Percentiles rank a stretch among this genome's conserved stretches.
phyloP scores from a whole-genome alignment of 2,329 filamentous ascomycete genomes.

The Botrytis squamosa region DNA sequence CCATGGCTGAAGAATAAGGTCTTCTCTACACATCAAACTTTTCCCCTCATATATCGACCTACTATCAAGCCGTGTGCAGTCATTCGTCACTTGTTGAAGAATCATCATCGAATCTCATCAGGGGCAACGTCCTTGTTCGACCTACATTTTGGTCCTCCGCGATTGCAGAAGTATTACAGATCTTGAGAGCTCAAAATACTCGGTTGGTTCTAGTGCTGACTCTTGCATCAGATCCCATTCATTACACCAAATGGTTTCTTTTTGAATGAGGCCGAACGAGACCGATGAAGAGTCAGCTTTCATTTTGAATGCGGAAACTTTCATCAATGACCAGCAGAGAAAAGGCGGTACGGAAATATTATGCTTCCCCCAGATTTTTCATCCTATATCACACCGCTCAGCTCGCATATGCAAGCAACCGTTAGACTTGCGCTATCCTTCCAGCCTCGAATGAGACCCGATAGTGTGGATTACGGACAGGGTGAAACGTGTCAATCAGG shows the following conservation, averaged over 20 bases:
- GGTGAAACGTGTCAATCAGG: constrained; percentile 30
- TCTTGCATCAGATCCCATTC: not conserved
- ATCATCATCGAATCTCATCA: not conserved
- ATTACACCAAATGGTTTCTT: not conserved
- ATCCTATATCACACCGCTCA: constrained; percentile 17
- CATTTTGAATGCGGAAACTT: constrained; percentile 1
- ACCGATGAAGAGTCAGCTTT: constrained; percentile 7
- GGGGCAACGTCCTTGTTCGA: not conserved
- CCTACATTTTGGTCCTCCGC: not conserved
- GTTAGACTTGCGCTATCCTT: constrained; percentile 9
- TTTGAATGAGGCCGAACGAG: constrained; percentile 4
- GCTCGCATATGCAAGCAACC: constrained; percentile 18
- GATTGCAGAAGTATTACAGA: not conserved
- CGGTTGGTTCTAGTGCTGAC: not conserved
- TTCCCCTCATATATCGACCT: not conserved
- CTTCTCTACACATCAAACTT: not conserved
- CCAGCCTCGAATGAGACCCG: constrained; percentile 25
- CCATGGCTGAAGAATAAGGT: not conserved
- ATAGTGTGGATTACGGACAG: constrained; percentile 25
- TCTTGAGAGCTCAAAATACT: not conserved
- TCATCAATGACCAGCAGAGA: not conserved
- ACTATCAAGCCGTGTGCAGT: not conserved
- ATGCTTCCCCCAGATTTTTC: constrained; percentile 1
- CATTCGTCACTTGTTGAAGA: not conserved
- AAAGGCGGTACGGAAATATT: not conserved